Percentiles rank a stretch among this genome's conserved stretches.
Evolutionary conservation across 1,139 yeast species (phyloP).

Genomic region (Candida sanyaensis): DNA sequence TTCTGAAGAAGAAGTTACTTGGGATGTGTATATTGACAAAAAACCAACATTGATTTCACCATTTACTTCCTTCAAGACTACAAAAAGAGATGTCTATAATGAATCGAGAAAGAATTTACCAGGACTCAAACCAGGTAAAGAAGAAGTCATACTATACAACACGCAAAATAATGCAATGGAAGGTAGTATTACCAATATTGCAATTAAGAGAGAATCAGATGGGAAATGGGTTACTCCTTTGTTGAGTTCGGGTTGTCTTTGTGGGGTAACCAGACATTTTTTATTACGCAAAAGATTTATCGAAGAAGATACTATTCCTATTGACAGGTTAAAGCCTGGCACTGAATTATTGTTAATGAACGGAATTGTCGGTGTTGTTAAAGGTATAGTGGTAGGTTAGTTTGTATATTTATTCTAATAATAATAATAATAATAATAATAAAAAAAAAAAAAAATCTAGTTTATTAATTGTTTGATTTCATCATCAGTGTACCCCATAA

Average conservation of each 20-base stretch:
- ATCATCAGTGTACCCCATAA: conserved; percentile 70
- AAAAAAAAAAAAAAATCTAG: conserved; percentile 12
- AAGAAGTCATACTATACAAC: conserved; percentile 76
- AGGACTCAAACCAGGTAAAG: conserved; percentile 33
- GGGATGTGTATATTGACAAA: conserved; percentile 65
- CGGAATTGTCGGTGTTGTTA: conserved; percentile 79
- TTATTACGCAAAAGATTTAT: conserved; percentile 57
- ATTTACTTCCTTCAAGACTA: conserved; percentile 88
- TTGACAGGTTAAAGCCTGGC: conserved; percentile 54
- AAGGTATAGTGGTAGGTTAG: conserved; percentile 47
- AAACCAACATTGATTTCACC: conserved; percentile 60
- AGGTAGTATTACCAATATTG: conserved; percentile 84
- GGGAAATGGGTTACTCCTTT: conserved; percentile 80
- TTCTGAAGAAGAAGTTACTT: conserved; percentile 26
- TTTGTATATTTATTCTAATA: not conserved
- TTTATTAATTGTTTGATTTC: conserved; percentile 43
- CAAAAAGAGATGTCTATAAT: conserved; percentile 64
- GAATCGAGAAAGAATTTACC: conserved; percentile 59
- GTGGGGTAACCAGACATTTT: conserved; percentile 78
- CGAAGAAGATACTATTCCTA: conserved; percentile 52
- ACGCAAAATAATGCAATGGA: conserved; percentile 66
- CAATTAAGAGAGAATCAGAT: conserved; percentile 48
- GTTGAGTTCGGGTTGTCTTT: conserved; percentile 74
- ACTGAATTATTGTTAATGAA: conserved; percentile 73
- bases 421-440: too few relatives aligned